Evolutionary conservation across 805 yeast species (phyloP), one percentile per base, ranked within the genome.

Genomic region (Sugiyamaella valdiviana): DNA sequence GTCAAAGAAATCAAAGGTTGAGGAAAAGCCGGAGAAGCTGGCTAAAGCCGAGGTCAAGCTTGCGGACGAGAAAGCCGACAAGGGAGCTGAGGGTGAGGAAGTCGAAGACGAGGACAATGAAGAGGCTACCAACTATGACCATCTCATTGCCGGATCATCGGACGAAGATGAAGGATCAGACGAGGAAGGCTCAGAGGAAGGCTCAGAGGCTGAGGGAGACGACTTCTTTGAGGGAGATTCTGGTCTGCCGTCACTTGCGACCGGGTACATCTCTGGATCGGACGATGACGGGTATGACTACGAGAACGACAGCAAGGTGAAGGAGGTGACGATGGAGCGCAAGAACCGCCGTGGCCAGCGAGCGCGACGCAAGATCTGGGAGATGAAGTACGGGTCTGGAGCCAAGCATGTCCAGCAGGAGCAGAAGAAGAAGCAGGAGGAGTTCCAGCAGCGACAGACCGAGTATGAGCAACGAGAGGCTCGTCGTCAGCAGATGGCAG

Each of bases 331-430:
- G 5, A 54, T 55, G 16, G 68, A 66, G 52, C 77, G 91, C 54
- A 88, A 89, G 59, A 93, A 93, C 65, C 76, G 99, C 69, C 80
- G 97, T 65, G 99, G 99, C 21, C 99, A 93, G 70, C 76, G 98
- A 51, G 99, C 97, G 1, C 81, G 99, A 69, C 93, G 91, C 65
- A 84, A 85, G 72, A 88, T 93, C 45, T 93, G 98, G 98, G 99
- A 89, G 63, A 71, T 77, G 68, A 91, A 93, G 65, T 93, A 74
- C 63, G 98, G 98, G 22, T 65, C 65, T 16, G 70, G 73, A 21
- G 99, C 99, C n/a, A 82, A 79, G 49, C 99, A 93, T 64, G 76
- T 90, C 20, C 73, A 78, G 60, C 76, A 80, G 56, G 85, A 85
- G 57, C 67, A 72, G n/a, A 79, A 74, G 42, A 73, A 80, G 38